Conservation (phyloP, 139 green algal genomes). For the Dunaliella sp. region DNA sequence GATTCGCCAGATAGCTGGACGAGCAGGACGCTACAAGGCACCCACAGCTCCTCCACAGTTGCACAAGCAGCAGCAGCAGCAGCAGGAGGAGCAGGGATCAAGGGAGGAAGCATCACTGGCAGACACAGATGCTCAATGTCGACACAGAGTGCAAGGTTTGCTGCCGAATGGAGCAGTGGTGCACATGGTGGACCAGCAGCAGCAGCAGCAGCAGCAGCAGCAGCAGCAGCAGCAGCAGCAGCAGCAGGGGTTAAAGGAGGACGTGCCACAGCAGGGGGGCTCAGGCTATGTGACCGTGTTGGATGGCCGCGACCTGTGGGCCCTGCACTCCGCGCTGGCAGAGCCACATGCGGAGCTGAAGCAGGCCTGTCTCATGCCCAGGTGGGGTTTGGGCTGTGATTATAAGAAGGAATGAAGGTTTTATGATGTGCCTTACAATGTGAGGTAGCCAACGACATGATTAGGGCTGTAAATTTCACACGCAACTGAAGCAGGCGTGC, state of each 20-base stretch:
- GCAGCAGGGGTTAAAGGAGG: background rate
- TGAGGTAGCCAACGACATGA: no score
- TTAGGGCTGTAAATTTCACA: no score
- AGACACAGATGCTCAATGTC: no score
- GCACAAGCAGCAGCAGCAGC: background rate
- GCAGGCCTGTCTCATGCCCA: conserved; percentile 31
- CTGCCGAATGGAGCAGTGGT: no score
- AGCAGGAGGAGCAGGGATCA: background rate
- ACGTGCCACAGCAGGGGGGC: background rate
- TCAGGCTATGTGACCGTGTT: conserved; percentile 31
- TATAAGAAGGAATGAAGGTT: background rate
- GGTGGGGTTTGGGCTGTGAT: conserved; percentile 3
- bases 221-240: background rate
- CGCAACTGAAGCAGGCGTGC: background rate
- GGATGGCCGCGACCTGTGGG: conserved; percentile 20
- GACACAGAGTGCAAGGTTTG: no score
- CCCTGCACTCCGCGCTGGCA: conserved; percentile 23
- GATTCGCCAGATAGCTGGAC: conserved; percentile 18
- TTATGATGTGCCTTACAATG: no score
- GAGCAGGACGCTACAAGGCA: conserved; percentile 21
- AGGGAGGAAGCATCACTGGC: no score
- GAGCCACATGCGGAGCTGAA: conserved; percentile 6
- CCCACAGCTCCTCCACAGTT: conserved; percentile 17
- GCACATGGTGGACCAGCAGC: no score
- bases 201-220: no score